Percentiles rank a stretch among this genome's conserved stretches.
Conservation (phyloP, 2,329 filamentous ascomycete species). For the Mariannaea sp. region DNA sequence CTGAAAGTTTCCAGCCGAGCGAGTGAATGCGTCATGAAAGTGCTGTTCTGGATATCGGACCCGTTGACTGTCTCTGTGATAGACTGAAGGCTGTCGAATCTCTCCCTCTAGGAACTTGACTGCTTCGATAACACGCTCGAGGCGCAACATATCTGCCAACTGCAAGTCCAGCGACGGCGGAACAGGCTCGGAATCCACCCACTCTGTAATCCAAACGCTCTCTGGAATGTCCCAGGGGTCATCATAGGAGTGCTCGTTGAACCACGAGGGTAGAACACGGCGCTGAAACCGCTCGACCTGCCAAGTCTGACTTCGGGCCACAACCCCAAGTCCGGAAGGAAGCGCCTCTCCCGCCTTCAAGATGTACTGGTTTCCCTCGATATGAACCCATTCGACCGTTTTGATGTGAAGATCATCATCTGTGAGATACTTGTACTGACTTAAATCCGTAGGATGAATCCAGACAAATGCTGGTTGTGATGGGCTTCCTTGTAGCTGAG, state of each 20-base stretch:
- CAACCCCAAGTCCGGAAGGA: conserved; percentile 7
- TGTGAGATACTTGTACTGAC: conserved; percentile 7
- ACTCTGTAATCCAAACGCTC: conserved; percentile 10
- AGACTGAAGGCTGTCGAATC: neutral
- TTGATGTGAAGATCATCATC: neutral
- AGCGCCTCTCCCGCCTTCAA: conserved; percentile 13
- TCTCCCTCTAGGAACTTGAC: conserved; percentile 13
- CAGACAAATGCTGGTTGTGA: conserved; percentile 8
- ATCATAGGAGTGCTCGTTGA: conserved; percentile 7
- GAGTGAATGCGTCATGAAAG: conserved; percentile 19
- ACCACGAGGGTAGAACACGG: conserved; percentile 10
- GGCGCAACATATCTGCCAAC: conserved; percentile 8
- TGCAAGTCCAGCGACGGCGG: conserved; percentile 1
- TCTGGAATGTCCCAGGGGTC: conserved; percentile 9
- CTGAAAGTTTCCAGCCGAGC: conserved; percentile 16
- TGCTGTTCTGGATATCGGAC: conserved; percentile 11
- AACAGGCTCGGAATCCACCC: conserved; percentile 8
- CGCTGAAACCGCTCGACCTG: conserved; percentile 10
- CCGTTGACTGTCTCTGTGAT: conserved; percentile 3
- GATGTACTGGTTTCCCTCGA: neutral
- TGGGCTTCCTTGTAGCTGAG: too few relatives aligned
- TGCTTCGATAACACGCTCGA: conserved; percentile 10
- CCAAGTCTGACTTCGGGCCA: conserved; percentile 7
- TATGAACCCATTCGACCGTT: conserved; percentile 5
- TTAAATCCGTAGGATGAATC: conserved; percentile 10